These are phyloP conservation scores for Mortierella sp. DNA, from an alignment of 371 early-diverging fungal species.

Conservation along the genomic window DNA sequence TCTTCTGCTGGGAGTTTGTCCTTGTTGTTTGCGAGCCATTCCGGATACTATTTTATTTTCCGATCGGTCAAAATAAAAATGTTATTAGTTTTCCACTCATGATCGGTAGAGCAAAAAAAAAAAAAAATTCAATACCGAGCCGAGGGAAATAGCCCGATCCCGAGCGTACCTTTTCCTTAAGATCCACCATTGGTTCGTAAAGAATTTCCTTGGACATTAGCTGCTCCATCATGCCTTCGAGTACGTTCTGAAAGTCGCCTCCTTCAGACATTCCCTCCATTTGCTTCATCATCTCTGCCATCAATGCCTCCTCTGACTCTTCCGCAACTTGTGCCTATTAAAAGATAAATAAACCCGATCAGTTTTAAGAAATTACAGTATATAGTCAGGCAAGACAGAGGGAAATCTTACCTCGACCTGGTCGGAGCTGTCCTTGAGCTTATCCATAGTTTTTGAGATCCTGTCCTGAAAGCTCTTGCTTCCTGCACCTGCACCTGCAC, in stretches of 20 bases:
- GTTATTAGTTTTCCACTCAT: too few relatives aligned
- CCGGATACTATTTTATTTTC: slow-evolving; percentile 75
- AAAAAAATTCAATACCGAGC: too few relatives aligned
- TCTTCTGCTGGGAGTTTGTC: slow-evolving; percentile 74
- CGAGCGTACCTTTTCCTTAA: slow-evolving; percentile 73
- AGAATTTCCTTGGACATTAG: slow-evolving; percentile 93
- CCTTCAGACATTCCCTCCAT: slow-evolving; percentile 86
- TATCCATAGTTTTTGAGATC: slow-evolving; percentile 87
- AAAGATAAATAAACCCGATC: not conserved
- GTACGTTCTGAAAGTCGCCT: slow-evolving; percentile 85
- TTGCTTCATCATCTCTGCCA: slow-evolving; percentile 92
- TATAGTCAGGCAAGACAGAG: not conserved
- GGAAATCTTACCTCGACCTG: slow-evolving; percentile 78
- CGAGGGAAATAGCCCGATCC: not conserved
- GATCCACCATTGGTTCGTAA: slow-evolving; percentile 94
- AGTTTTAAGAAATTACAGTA: too few relatives aligned
- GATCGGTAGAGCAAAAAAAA: slow-evolving; percentile 1
- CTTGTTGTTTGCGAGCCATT: slow-evolving; percentile 85
- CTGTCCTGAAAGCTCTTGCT: slow-evolving; percentile 81
- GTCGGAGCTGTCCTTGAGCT: slow-evolving; percentile 86
- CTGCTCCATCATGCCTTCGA: slow-evolving; percentile 91
- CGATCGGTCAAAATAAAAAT: too few relatives aligned
- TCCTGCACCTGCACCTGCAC: slow-evolving; percentile 20
- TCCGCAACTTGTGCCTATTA: slow-evolving; percentile 73
- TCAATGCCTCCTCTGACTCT: slow-evolving; percentile 76